phyloP scores from a whole-genome alignment of 2,329 filamentous ascomycete species.

The Botrytis deweyae region DNA sequence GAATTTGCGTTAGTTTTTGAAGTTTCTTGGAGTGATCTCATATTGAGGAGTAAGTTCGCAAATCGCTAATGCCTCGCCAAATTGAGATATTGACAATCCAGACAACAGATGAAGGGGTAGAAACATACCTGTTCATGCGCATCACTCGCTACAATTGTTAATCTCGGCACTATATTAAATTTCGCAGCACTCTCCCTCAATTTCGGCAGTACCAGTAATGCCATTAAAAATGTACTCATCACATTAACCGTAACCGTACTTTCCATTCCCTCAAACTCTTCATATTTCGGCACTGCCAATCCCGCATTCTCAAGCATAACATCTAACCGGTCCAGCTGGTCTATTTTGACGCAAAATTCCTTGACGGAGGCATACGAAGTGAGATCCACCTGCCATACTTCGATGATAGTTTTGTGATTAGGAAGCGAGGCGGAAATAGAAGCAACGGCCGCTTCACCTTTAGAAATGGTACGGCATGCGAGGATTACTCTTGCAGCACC shows the following conservation, averaged over 20 bases:
- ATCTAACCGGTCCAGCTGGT: slow-evolving; percentile 46
- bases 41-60: neutral
- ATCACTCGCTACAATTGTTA: slow-evolving; percentile 35
- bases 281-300: slow-evolving; percentile 28
- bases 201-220: slow-evolving; percentile 36
- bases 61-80: neutral
- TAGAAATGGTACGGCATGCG: slow-evolving; percentile 27
- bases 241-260: slow-evolving; percentile 39
- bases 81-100: neutral
- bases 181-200: slow-evolving; percentile 31
- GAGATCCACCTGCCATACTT: slow-evolving; percentile 54
- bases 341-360: slow-evolving; percentile 44
- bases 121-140: slow-evolving; percentile 33
- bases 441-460: slow-evolving; percentile 27
- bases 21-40: neutral
- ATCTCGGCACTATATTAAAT: slow-evolving; percentile 26
- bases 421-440: slow-evolving; percentile 9
- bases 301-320: slow-evolving; percentile 45
- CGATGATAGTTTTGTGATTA: slow-evolving; percentile 25
- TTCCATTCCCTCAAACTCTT: slow-evolving; percentile 32
- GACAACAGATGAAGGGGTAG: neutral
- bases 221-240: slow-evolving; percentile 38
- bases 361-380: slow-evolving; percentile 47
- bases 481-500: slow-evolving; percentile 36
- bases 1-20: neutral